Evolutionary conservation across 2,329 filamentous ascomycete species (phyloP).

Genomic region (Nothophoma quercina): DNA sequence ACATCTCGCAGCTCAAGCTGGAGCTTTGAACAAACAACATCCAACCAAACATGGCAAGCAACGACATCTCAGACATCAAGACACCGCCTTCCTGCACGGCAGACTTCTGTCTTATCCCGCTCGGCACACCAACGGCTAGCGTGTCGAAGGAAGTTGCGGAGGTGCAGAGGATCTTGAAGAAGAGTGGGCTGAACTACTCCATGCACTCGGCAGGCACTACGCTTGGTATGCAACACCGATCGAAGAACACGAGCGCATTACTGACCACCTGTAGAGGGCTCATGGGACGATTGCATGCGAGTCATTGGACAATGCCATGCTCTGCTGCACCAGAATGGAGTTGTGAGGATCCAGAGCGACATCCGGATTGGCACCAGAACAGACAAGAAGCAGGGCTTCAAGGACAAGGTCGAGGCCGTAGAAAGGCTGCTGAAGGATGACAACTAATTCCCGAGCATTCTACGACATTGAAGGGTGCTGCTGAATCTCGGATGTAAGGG

Average conservation of each 20-base stretch:
- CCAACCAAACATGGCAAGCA: slow-evolving; percentile 29
- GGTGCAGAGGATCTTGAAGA: slow-evolving; percentile 84
- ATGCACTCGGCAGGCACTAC: slow-evolving; percentile 97
- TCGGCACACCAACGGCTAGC: slow-evolving; percentile 62
- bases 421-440: slow-evolving; percentile 57
- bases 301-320: slow-evolving; percentile 51
- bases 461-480: neutral
- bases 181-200: slow-evolving; percentile 79
- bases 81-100: slow-evolving; percentile 81
- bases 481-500: neutral
- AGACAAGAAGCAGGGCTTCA: slow-evolving; percentile 82
- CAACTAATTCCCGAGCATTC: neutral
- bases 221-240: slow-evolving; percentile 61
- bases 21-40: slow-evolving; percentile 8
- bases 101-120: slow-evolving; percentile 91
- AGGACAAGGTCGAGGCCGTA: slow-evolving; percentile 77
- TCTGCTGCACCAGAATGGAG: slow-evolving; percentile 49
- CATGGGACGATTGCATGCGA: slow-evolving; percentile 86
- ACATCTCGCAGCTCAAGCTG: neutral
- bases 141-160: slow-evolving; percentile 78
- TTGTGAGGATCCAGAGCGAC: slow-evolving; percentile 79
- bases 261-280: slow-evolving; percentile 70
- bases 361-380: slow-evolving; percentile 86
- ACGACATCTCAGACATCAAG: slow-evolving; percentile 29
- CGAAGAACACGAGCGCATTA: neutral